A percentile compares a stretch with the other conserved stretches of the same genome.
These are phyloP conservation scores for Biancaea sappan DNA, from an alignment of 306 rosid species.

Conservation along the genomic window DNA sequence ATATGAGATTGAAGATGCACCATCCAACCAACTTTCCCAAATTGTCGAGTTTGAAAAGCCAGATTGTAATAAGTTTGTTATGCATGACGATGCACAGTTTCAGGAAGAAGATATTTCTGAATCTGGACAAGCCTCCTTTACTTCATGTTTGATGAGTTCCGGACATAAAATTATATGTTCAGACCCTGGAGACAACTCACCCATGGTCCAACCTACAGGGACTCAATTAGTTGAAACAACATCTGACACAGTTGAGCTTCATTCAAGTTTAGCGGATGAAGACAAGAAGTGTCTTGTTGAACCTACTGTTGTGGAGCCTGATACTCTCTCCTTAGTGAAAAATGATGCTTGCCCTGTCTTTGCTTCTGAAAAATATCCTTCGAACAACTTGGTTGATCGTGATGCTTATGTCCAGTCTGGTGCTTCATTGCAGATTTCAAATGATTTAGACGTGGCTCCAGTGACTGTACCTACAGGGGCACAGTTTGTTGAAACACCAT, in stretches of 20 bases:
- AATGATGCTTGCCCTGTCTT: conserved; percentile 40
- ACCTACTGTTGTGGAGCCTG: conserved; percentile 34
- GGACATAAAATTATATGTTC: conserved; percentile 33
- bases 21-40: conserved; percentile 40
- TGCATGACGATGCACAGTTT: conserved; percentile 37
- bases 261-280: conserved; percentile 42
- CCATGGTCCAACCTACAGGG: conserved; percentile 38
- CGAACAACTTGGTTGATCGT: conserved; percentile 43
- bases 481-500: conserved; percentile 41
- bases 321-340: conserved; percentile 35
- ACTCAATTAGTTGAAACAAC: conserved; percentile 44
- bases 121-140: conserved; percentile 38
- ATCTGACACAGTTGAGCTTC: conserved; percentile 33
- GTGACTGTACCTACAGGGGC: conserved; percentile 29
- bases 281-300: conserved; percentile 39
- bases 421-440: conserved; percentile 36
- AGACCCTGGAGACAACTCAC: conserved; percentile 45
- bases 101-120: conserved; percentile 48
- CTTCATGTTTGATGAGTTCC: conserved; percentile 38
- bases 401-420: conserved; percentile 44
- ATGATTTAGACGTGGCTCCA: conserved; percentile 43
- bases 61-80: conserved; percentile 35
- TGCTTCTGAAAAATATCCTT: conserved; percentile 43
- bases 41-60: conserved; percentile 41
- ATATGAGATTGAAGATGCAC: conserved; percentile 39